Conservation (phyloP, 495 filamentous ascomycete genomes). For the Astrocystis sublimbata region DNA sequence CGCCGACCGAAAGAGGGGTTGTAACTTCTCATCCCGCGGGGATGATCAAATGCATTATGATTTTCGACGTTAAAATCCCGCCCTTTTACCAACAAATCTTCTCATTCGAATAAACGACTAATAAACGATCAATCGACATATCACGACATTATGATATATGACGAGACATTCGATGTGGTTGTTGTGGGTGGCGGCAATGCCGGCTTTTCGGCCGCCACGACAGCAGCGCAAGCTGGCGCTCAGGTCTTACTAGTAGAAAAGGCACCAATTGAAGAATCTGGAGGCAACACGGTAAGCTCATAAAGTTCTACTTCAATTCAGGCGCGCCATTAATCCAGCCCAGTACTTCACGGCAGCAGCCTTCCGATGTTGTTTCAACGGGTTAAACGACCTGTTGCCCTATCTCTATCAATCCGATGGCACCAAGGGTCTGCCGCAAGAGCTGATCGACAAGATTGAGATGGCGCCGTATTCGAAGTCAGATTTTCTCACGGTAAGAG, state of each 20-base stretch:
- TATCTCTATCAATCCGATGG: slow-evolving; percentile 30
- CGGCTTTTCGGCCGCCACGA: slow-evolving; percentile 56
- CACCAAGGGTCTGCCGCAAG: slow-evolving; percentile 39
- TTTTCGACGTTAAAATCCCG: too few species aligned
- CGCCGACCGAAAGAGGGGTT: too few species aligned
- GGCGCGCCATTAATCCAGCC: neutral
- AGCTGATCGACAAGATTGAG: slow-evolving; percentile 45
- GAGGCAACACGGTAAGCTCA: slow-evolving; percentile 51
- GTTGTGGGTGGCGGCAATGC: slow-evolving; percentile 61
- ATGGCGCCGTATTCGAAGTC: slow-evolving; percentile 32
- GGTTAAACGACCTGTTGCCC: slow-evolving; percentile 47
- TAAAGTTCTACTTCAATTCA: neutral
- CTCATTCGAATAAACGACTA: too few species aligned
- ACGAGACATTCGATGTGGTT: slow-evolving; percentile 48
- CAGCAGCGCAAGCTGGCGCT: slow-evolving; percentile 44
- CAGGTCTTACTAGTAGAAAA: slow-evolving; percentile 55
- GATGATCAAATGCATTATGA: too few species aligned
- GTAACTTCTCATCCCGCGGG: too few species aligned
- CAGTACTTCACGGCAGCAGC: slow-evolving; percentile 60
- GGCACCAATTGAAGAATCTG: slow-evolving; percentile 52
- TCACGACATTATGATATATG: slow-evolving; percentile 23
- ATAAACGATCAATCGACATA: too few species aligned
- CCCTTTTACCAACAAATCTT: too few species aligned
- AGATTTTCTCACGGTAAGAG: slow-evolving; percentile 28
- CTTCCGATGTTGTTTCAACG: slow-evolving; percentile 50